A percentile compares a stretch with the other conserved stretches of the same genome.
Conservation (phyloP, 495 filamentous ascomycete species). For the Schizothecium vesticola region DNA sequence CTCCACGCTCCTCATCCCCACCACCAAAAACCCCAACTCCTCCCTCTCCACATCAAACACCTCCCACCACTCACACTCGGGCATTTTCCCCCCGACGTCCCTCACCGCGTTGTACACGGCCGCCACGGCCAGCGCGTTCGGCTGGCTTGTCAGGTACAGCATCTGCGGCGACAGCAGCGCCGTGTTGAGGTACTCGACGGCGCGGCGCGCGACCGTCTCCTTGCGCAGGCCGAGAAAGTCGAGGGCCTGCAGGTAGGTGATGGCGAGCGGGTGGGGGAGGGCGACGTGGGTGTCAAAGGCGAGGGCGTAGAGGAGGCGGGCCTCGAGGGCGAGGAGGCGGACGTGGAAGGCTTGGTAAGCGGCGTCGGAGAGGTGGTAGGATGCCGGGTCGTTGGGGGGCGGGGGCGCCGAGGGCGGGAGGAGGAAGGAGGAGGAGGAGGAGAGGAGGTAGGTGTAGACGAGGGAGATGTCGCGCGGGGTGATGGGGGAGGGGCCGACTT, state of each 20-base stretch:
- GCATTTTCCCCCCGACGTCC: constrained; percentile 69
- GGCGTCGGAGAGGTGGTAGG: constrained; percentile 70
- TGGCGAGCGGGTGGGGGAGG: constrained; percentile 77
- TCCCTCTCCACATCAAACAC: constrained; percentile 97
- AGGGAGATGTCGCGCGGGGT: constrained; percentile 75
- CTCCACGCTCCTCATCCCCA: constrained; percentile 75
- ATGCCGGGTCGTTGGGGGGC: constrained; percentile 42
- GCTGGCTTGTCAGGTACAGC: constrained; percentile 88
- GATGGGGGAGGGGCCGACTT: constrained; percentile 71
- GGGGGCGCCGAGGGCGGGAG: constrained; percentile 33
- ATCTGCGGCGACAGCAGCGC: constrained; percentile 81
- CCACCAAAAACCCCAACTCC: constrained; percentile 88
- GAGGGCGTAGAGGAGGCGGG: constrained; percentile 65
- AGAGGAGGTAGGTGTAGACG: constrained; percentile 77
- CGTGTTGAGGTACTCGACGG: constrained; percentile 74
- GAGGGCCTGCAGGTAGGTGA: constrained; percentile 90
- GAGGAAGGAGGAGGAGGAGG: constrained; percentile 58
- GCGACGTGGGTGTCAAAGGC: constrained; percentile 79
- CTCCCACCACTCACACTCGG: constrained; percentile 89
- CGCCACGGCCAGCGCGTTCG: constrained; percentile 75
- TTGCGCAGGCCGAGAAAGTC: constrained; percentile 45
- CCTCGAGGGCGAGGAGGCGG: constrained; percentile 64
- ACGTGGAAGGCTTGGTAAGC: constrained; percentile 58
- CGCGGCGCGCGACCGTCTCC: constrained; percentile 51
- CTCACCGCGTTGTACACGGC: constrained; percentile 85